A percentile compares a stretch with the other conserved stretches of the same genome.
phyloP scores from a whole-genome alignment of 805 yeast species.

The Saturnispora quitensis region DNA sequence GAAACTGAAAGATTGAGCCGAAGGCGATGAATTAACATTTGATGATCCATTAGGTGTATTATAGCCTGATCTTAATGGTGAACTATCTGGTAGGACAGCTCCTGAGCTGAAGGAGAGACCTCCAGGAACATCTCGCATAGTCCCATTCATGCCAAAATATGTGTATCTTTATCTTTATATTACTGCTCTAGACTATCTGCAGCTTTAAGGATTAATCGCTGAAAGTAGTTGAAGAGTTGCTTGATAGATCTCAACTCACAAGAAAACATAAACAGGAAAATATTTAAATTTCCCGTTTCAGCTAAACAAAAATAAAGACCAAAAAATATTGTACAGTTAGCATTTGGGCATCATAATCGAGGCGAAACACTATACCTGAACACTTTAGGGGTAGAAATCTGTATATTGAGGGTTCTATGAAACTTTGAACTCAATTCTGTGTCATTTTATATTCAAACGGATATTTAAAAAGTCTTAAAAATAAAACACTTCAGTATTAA shows the following conservation, averaged over 20 bases:
- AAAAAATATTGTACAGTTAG: not conserved
- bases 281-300: constrained; percentile 1
- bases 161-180: not conserved
- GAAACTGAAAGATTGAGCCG: constrained; percentile 21
- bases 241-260: not conserved
- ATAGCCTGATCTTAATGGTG: constrained; percentile 3
- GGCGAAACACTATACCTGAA: not conserved
- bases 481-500: too few species aligned
- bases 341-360: not conserved
- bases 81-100: not conserved
- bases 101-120: not conserved
- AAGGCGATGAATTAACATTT: constrained; percentile 15
- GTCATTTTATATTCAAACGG: too few species aligned
- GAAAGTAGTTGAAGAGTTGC: not conserved
- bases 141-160: not conserved
- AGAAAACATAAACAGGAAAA: not conserved
- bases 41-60: constrained; percentile 2
- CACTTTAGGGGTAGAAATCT: not conserved
- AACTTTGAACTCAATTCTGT: too few species aligned
- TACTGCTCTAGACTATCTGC: not conserved
- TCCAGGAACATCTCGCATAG: constrained; percentile 6
- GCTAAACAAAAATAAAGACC: constrained; percentile 3
- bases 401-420: not conserved
- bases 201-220: not conserved
- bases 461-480: too few species aligned